phyloP scores from a whole-genome alignment of 148 eudicot genomes.

The Euryodendron excelsum region DNA sequence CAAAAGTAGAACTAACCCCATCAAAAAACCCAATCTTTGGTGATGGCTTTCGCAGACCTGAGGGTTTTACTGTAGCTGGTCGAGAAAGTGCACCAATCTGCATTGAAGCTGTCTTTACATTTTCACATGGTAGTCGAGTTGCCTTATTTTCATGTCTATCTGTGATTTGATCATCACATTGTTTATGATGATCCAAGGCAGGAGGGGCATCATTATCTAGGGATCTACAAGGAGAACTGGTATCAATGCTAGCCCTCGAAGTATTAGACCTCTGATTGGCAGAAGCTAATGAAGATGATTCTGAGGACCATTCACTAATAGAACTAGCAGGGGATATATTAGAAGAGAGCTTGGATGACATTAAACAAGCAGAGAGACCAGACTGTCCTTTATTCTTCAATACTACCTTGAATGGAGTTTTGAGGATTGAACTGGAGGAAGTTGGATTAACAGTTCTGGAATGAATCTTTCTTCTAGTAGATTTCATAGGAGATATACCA shows the following conservation, averaged over 20 bases:
- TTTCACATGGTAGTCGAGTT: constrained; percentile 20
- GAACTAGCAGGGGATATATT: constrained; percentile 87
- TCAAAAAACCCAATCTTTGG: constrained; percentile 94
- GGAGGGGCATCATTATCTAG: constrained; percentile 27
- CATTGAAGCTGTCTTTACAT: constrained; percentile 31
- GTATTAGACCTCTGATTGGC: constrained; percentile 44
- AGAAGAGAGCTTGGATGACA: constrained; percentile 49
- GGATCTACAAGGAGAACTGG: constrained; percentile 27
- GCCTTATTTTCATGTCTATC: constrained; percentile 28
- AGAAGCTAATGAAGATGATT: constrained; percentile 67
- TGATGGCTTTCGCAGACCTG: constrained; percentile 93
- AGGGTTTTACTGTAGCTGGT: constrained; percentile 57
- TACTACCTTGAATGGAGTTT: constrained; percentile 45
- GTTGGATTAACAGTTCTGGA: constrained; percentile 32
- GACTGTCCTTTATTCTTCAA: constrained; percentile 39
- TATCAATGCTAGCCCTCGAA: constrained; percentile 32
- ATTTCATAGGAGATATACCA: constrained; percentile 32
- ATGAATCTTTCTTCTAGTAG: constrained; percentile 38
- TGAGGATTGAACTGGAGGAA: constrained; percentile 42
- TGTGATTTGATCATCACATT: constrained; percentile 27
- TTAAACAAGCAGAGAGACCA: constrained; percentile 36
- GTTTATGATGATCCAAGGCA: constrained; percentile 19
- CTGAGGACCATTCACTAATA: constrained; percentile 83
- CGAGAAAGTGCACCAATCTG: constrained; percentile 29
- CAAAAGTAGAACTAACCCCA: constrained; percentile 63